Evolutionary conservation across 495 filamentous ascomycete species (phyloP).

Genomic region (Thermothielavioides terrestris): DNA sequence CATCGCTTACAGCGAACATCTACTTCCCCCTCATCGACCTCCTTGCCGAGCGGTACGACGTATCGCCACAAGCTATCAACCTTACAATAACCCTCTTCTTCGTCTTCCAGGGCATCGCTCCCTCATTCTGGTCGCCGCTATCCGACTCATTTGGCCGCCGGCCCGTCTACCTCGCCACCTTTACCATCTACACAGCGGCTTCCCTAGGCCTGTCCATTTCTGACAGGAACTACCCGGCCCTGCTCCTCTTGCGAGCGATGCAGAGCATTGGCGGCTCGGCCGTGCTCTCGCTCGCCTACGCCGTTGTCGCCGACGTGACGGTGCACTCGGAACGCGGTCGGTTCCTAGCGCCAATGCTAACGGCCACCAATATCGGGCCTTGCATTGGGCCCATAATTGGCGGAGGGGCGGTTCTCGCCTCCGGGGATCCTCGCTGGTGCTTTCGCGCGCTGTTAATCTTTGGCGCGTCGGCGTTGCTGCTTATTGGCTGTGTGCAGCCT

Average conservation of each 20-base stretch:
- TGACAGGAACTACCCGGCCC: conserved; percentile 32
- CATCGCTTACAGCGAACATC: conserved; percentile 37
- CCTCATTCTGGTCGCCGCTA: conserved; percentile 39
- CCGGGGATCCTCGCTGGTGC: conserved; percentile 1
- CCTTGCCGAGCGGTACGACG: conserved; percentile 30
- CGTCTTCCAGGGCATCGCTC: conserved; percentile 43
- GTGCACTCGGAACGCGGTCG: conserved; percentile 39
- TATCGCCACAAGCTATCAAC: conserved; percentile 35
- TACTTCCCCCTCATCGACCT: conserved; percentile 37
- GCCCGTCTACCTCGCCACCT: conserved; percentile 35
- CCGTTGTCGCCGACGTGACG: conserved; percentile 35
- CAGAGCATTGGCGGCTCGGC: conserved; percentile 42
- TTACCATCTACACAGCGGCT: conserved; percentile 37
- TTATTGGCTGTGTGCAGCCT: conserved; percentile 31
- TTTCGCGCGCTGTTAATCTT: conserved; percentile 9
- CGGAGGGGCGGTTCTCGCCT: conserved; percentile 9
- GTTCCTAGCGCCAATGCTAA: conserved; percentile 33
- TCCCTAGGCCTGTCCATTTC: conserved; percentile 44
- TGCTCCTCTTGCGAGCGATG: conserved; percentile 43
- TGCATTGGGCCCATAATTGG: conserved; percentile 25
- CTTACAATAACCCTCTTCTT: conserved; percentile 40
- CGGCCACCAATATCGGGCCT: conserved; percentile 18
- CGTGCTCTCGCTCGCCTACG: conserved; percentile 34
- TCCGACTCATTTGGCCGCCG: conserved; percentile 42
- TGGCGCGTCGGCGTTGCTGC: not conserved